Base-by-base conservation (phyloP, 306 rosid genomes). In the Purshia tridentata region DNA sequence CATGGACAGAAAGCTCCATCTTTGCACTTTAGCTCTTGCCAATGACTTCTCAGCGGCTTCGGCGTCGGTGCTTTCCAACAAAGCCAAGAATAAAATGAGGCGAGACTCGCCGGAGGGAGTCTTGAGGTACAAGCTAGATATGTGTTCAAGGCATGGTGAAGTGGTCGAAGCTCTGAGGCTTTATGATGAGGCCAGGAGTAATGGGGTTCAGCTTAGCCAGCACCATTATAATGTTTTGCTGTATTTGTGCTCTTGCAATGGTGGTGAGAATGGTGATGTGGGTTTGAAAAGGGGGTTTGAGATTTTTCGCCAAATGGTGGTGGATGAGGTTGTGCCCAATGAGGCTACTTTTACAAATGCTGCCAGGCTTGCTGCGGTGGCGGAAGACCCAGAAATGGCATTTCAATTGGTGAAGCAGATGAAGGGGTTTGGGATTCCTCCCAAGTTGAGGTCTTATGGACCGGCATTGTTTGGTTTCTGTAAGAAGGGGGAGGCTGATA, bases 401-500 rank as follows among this genome's bases (percentile, higher is more conserved):
- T 95, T 91, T 68, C 88, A 83, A 62, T 77, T 92, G 80, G 85
- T 90, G 45, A 88, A 80, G 84, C 88, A 77, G 69, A 91, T 94
- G 98, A 88, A 88, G 68, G 74, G 47, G 69, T 76, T 62, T 11
- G 89, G 80, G 5, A 83, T 91, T 62, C 70, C 52, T 0, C 98
- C 97, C 14, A 91, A 70, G 82, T 77, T 95, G 81, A 88, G 99
- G 73, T 91, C 98, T 0, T 95, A 88, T 53, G 97, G 78, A n/a
- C 99, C 99, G 8, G 88, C 93, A 39, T 72, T 95, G 55, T 85
- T 63, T 82, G 98, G 95, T 9, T 95, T 95, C 72, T 90, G 97
- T 77, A 82, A 79, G 82, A 90, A 76, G 59, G 86, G 86, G n/a
- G 85, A 88, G 81, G 80, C 88, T n/a, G 84, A 80, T n/a, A 88